Percentiles rank a stretch among this genome's conserved stretches.
Evolutionary conservation across 768 basidiomycete genomes (phyloP).

Genomic region (Trametes villosa): DNA sequence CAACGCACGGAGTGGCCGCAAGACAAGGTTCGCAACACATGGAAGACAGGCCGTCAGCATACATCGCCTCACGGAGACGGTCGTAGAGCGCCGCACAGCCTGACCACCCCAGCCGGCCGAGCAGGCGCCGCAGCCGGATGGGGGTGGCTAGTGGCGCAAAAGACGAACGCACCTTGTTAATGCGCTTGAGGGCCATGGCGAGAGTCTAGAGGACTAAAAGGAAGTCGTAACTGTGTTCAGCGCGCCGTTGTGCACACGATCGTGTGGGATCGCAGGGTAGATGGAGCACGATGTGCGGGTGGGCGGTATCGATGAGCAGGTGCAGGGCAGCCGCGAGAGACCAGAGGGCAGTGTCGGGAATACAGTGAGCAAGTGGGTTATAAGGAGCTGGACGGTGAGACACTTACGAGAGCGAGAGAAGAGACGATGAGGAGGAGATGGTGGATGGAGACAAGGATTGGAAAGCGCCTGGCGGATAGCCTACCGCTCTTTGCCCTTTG

Average conservation of each 20-base stretch:
- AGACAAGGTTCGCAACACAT: not conserved
- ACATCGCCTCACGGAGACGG: not conserved
- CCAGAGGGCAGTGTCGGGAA: not conserved
- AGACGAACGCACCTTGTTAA: conserved; percentile 83
- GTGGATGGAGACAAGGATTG: conserved; percentile 30
- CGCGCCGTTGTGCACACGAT: conserved; percentile 29
- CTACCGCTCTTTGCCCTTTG: conserved; percentile 25
- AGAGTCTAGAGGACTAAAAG: conserved; percentile 21
- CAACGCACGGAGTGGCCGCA: not conserved
- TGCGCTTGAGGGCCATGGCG: conserved; percentile 96
- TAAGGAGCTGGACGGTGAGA: not conserved
- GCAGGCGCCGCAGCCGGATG: conserved; percentile 9
- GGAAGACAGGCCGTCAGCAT: not conserved
- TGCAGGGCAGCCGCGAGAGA: conserved; percentile 4
- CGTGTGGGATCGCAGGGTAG: conserved; percentile 41
- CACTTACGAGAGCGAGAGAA: conserved; percentile 24
- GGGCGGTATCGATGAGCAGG: conserved; percentile 3
- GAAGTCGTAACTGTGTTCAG: conserved; percentile 21
- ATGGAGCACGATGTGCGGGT: conserved; percentile 36
- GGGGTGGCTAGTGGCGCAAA: conserved; percentile 3
- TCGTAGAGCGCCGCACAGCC: conserved; percentile 11
- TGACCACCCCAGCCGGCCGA: conserved; percentile 6
- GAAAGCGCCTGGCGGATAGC: conserved; percentile 9
- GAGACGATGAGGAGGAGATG: conserved; percentile 38
- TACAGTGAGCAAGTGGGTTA: not conserved